These are phyloP conservation scores for Penicillium brevicompactum DNA, from an alignment of 2,329 filamentous ascomycete species.

Conservation along the genomic window DNA sequence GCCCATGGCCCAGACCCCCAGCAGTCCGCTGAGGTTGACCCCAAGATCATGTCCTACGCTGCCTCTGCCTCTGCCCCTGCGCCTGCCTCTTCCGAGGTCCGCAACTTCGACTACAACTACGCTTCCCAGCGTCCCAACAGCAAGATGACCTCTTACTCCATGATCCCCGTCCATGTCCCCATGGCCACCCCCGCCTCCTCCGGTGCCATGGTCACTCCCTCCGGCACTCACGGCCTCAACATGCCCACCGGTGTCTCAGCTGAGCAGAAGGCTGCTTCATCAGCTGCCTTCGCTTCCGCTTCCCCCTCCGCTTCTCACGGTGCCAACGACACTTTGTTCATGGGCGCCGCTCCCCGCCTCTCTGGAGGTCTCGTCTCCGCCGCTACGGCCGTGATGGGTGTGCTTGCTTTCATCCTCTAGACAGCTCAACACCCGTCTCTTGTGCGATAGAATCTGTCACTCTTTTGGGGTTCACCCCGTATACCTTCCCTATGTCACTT, in stretches of 20 bases:
- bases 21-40: background rate
- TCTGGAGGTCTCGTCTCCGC: conserved; percentile 26
- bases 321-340: conserved; percentile 22
- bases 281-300: conserved; percentile 40
- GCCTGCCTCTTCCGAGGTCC: conserved; percentile 5
- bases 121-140: conserved; percentile 12
- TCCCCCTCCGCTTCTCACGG: conserved; percentile 17
- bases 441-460: conserved; percentile 7
- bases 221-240: conserved; percentile 11
- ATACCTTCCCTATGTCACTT: background rate
- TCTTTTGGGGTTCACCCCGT: conserved; percentile 8
- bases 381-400: conserved; percentile 26
- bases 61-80: background rate
- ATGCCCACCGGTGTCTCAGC: conserved; percentile 46
- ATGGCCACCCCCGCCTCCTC: conserved; percentile 14
- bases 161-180: conserved; percentile 33
- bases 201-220: conserved; percentile 31
- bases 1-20: background rate
- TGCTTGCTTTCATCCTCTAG: conserved; percentile 34
- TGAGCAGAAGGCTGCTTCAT: conserved; percentile 29
- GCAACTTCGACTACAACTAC: conserved; percentile 11
- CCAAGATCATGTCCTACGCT: background rate
- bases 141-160: conserved; percentile 21
- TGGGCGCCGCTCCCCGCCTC: conserved; percentile 24
- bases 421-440: background rate